Conservation (phyloP, 371 early-diverging fungal species). For the Mortierella sp. region DNA sequence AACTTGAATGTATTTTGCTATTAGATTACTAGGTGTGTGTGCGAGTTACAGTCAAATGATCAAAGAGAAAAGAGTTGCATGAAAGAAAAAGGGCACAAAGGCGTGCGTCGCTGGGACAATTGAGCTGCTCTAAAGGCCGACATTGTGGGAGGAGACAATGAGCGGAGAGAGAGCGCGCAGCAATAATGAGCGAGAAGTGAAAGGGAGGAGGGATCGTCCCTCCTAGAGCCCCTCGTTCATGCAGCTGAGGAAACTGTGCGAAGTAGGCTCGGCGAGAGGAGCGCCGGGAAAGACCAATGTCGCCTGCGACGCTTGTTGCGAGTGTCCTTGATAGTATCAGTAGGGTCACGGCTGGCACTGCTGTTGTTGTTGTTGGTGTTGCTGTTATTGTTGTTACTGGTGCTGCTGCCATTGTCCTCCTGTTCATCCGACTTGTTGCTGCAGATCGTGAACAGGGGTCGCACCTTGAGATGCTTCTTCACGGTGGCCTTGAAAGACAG, state of each 20-base stretch:
- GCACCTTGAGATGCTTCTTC: constrained; percentile 27
- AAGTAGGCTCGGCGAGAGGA: constrained; percentile 12
- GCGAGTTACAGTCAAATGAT: background rate
- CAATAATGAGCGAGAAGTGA: background rate
- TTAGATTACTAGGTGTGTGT: too few relatives aligned
- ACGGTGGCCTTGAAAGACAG: constrained; percentile 24
- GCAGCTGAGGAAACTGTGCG: constrained; percentile 25
- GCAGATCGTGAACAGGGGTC: constrained; percentile 7
- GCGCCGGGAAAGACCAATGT: constrained; percentile 20
- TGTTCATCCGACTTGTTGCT: background rate
- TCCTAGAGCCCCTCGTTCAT: background rate
- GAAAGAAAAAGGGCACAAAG: constrained; percentile 1
- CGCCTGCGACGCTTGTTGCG: constrained; percentile 7
- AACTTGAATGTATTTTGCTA: too few relatives aligned
- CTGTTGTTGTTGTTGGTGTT: background rate
- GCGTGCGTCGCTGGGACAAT: too few relatives aligned
- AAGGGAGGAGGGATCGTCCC: background rate
- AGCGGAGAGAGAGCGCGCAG: too few relatives aligned
- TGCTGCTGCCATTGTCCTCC: too few relatives aligned
- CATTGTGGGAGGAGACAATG: too few relatives aligned
- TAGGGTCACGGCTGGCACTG: background rate
- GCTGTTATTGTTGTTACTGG: background rate
- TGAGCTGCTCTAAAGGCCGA: too few relatives aligned
- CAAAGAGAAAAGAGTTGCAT: background rate
- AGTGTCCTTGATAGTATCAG: background rate